These are phyloP conservation scores for Myxozyma neotropica DNA, from an alignment of 805 yeast species.

Conservation along the genomic window DNA sequence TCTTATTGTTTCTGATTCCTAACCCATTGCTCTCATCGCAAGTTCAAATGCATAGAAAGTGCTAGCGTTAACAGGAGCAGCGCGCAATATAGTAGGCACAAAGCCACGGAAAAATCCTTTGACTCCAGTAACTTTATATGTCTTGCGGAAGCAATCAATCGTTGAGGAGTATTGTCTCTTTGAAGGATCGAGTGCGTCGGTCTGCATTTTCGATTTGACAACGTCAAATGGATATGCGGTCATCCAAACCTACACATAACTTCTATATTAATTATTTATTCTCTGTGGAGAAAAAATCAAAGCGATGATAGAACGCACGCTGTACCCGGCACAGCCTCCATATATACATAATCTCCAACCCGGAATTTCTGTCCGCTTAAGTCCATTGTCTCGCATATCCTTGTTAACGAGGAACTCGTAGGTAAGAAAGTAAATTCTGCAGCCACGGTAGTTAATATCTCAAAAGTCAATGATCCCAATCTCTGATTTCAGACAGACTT, in stretches of 20 bases:
- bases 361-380: constrained; percentile 72
- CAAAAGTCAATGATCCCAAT: not conserved
- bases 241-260: constrained; percentile 80
- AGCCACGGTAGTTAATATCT: not conserved
- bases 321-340: constrained; percentile 91
- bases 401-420: constrained; percentile 83
- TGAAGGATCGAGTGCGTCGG: constrained; percentile 61
- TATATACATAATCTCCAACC: constrained; percentile 82
- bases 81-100: constrained; percentile 87
- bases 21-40: constrained; percentile 62
- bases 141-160: constrained; percentile 58
- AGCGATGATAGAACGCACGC: constrained; percentile 39
- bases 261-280: too few relatives aligned
- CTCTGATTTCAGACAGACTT: not conserved
- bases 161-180: constrained; percentile 63
- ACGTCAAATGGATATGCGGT: constrained; percentile 87
- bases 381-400: constrained; percentile 51
- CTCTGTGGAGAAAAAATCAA: not conserved
- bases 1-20: not conserved
- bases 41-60: constrained; percentile 93
- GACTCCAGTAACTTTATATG: constrained; percentile 62
- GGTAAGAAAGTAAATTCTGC: constrained; percentile 68
- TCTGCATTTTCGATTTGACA: constrained; percentile 84
- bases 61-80: constrained; percentile 98
- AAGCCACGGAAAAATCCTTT: constrained; percentile 89